These are phyloP conservation scores for Arabidopsis hybrid DNA, from an alignment of 441 rosid species.

Conservation along the genomic window DNA sequence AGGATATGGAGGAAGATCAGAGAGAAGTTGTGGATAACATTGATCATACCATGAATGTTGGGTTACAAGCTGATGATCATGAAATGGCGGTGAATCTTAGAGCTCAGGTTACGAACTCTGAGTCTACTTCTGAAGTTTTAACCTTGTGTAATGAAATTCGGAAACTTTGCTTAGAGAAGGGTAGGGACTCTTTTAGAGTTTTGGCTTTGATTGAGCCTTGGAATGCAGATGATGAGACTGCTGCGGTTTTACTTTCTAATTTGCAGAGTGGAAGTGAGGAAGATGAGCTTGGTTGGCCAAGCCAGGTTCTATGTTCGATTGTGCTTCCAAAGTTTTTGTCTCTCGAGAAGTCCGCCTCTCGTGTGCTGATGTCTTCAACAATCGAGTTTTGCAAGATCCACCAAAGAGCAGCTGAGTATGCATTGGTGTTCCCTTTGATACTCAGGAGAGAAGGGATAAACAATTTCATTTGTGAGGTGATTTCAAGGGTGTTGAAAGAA, in stretches of 20 bases:
- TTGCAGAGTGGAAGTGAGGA: conserved; percentile 52
- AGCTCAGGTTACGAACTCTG: conserved; percentile 51
- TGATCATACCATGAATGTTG: conserved; percentile 38
- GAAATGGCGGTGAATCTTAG: conserved; percentile 53
- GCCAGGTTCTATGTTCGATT: conserved; percentile 66
- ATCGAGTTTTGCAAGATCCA: conserved; percentile 73
- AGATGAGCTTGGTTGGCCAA: conserved; percentile 65
- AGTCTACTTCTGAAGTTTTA: conserved; percentile 52
- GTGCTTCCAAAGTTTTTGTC: conserved; percentile 73
- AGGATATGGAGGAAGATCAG: conserved; percentile 44
- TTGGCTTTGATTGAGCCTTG: conserved; percentile 76
- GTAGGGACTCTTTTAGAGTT: conserved; percentile 53
- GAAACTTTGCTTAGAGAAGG: conserved; percentile 55
- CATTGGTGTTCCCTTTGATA: conserved; percentile 62
- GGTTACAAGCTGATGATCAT: conserved; percentile 49
- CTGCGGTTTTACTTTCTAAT: conserved; percentile 64
- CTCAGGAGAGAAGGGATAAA: conserved; percentile 67
- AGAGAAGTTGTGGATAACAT: conserved; percentile 42
- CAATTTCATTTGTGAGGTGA: conserved; percentile 59
- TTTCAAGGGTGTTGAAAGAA: conserved; percentile 65
- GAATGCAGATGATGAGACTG: conserved; percentile 73
- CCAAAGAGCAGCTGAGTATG: conserved; percentile 71
- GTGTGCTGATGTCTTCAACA: conserved; percentile 59
- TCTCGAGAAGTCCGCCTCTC: conserved; percentile 66
- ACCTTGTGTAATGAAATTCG: conserved; percentile 61